Evolutionary conservation across 2,329 filamentous ascomycete species (phyloP).

Genomic region (Exophiala bonariae): DNA sequence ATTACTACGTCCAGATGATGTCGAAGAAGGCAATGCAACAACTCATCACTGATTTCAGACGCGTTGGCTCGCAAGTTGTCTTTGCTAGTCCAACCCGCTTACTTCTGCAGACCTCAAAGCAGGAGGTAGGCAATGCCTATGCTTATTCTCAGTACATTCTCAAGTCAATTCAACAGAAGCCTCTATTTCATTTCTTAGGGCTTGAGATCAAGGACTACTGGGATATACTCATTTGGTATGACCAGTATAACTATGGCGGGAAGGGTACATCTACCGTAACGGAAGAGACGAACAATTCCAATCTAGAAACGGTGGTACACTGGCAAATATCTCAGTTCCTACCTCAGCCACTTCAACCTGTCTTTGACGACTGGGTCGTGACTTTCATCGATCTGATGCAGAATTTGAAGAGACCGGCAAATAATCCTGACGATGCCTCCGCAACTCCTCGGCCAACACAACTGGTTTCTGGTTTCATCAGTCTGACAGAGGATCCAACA

Average conservation of each 20-base stretch:
- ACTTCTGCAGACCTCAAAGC: constrained; percentile 91
- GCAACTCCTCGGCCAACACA: constrained; percentile 58
- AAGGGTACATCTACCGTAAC: constrained; percentile 84
- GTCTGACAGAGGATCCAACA: constrained; percentile 58
- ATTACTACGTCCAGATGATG: constrained; percentile 99
- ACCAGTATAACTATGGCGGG: constrained; percentile 97
- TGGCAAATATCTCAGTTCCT: constrained; percentile 96
- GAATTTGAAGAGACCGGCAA: constrained; percentile 68
- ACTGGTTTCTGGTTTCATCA: constrained; percentile 52
- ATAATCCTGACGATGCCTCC: constrained; percentile 61
- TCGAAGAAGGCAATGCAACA: constrained; percentile 95
- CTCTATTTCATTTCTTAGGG: constrained; percentile 95
- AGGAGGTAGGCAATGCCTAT: constrained; percentile 93
- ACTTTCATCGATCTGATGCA: constrained; percentile 97
- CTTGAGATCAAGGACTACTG: constrained; percentile 98
- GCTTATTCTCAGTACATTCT: constrained; percentile 97
- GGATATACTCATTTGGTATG: constrained; percentile 99
- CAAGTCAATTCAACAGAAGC: constrained; percentile 94
- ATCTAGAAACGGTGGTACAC: constrained; percentile 90
- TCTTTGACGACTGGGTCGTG: constrained; percentile 89
- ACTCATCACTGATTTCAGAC: constrained; percentile 92
- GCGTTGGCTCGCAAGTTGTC: constrained; percentile 93
- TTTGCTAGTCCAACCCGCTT: constrained; percentile 89
- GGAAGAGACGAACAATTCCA: constrained; percentile 68
- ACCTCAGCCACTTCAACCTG: constrained; percentile 73